Percentiles rank a stretch among this genome's conserved stretches.
These are phyloP conservation scores for Trichoderma atrobrunneum DNA, from an alignment of 2,329 filamentous ascomycete species.

Conservation along the genomic window DNA sequence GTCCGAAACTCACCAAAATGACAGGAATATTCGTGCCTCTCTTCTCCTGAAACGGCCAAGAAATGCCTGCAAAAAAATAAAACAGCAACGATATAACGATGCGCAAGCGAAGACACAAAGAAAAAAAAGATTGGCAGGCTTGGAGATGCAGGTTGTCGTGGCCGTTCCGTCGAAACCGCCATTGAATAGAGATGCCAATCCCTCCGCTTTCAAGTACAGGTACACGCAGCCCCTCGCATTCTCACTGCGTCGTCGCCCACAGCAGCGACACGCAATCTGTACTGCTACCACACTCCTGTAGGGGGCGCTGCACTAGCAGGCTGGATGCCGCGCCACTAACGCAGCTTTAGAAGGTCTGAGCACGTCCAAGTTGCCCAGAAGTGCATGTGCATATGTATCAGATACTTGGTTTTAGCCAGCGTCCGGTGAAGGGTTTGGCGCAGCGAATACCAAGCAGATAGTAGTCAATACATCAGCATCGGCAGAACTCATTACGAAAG, in stretches of 20 bases:
- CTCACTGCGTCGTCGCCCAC: neutral
- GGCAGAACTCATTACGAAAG: neutral
- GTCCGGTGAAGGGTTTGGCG: neutral
- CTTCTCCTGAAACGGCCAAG: neutral
- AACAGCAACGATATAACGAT: neutral
- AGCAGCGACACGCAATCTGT: neutral
- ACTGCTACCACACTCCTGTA: neutral
- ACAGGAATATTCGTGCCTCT: neutral
- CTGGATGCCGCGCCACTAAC: conserved; percentile 9
- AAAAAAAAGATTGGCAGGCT: neutral
- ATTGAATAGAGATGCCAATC: conserved; percentile 9
- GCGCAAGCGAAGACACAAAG: neutral
- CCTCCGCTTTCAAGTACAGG: neutral
- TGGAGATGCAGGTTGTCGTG: conserved; percentile 10
- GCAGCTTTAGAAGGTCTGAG: conserved; percentile 11
- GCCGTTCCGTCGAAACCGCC: neutral
- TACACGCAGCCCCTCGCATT: neutral
- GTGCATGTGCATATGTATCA: neutral
- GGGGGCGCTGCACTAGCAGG: conserved; percentile 1
- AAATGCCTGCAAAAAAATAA: neutral
- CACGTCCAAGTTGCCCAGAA: neutral
- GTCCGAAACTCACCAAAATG: neutral
- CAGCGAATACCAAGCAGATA: neutral
- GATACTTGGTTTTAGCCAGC: neutral
- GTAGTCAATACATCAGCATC: neutral